Base-by-base conservation (phyloP, 768 basidiomycete species). In the Boletus barrowsii region DNA sequence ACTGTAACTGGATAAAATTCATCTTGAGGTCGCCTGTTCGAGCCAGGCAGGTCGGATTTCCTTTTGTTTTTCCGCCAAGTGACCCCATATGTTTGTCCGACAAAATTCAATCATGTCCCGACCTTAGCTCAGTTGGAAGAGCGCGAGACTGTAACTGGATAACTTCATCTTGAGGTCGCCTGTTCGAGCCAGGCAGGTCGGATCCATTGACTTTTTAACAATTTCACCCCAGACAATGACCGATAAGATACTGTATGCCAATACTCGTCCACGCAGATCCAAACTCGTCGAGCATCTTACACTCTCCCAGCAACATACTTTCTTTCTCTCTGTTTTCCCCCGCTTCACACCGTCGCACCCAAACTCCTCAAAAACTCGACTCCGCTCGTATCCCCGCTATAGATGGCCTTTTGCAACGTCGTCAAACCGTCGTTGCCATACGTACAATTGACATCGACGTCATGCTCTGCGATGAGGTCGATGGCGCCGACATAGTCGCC, bases 1-100 rank as follows among this genome's bases (percentile, higher is more conserved):
- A 76, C 76, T 74, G 71, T 75, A 75, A 74, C 7, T 64, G 64
- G 69, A 33, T 62, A 58, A 54, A 37, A 5, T 48, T 57, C 59
- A 74, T 75, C 74, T 72, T 73, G 71, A 75, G 72, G 74, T 70
- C 73, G 71, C 72, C 71, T 74, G 75, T 76, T 73, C 72, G 72
- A 75, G 57, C 70, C 70, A 71, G 71, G 70, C 70, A 71, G 71
- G 68, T 71, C 69, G 70, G 71, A 71, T 57, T 7, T 5, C 0
- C 2, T 53, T 51, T 50, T 55, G 39, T 30, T 45, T 45, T 8
- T 18, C n/a, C 2, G 5, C 17, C 36, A 5, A 22, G 22, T 3
- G 3, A 22, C 22, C 22, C 22, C 4, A 11, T 32, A 32, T 11
- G 11, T 32, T 32, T 8, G 1, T 32, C 11, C 4, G 32, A 32